Evolutionary conservation across 2,329 filamentous ascomycete genomes (phyloP).

Genomic region (Trichophyton equinum): DNA sequence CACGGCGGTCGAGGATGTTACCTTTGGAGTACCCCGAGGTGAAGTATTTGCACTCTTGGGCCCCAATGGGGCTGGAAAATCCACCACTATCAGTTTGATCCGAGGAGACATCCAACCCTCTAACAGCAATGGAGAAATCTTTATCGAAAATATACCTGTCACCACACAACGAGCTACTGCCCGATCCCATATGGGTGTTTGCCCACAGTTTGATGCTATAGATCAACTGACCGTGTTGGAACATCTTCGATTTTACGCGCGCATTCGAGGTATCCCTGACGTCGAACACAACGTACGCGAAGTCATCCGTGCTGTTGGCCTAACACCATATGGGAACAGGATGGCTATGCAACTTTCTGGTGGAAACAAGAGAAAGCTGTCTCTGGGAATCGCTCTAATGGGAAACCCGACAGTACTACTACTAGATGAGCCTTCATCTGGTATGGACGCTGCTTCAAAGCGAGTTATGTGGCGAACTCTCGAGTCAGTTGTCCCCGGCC

Average conservation of each 20-base stretch:
- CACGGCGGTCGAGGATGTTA: constrained; percentile 75
- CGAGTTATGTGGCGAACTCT: constrained; percentile 88
- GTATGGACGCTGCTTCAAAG: constrained; percentile 83
- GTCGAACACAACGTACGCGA: constrained; percentile 65
- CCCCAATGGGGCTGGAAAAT: constrained; percentile 85
- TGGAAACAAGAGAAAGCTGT: constrained; percentile 88
- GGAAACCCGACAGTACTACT: constrained; percentile 79
- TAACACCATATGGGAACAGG: constrained; percentile 55
- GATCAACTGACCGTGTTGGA: constrained; percentile 84
- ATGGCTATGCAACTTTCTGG: constrained; percentile 73
- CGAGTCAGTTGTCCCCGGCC: constrained; percentile 56
- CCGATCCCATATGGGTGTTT: constrained; percentile 72
- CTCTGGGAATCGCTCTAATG: constrained; percentile 79
- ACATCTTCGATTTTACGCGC: constrained; percentile 78
- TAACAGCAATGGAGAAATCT: constrained; percentile 59
- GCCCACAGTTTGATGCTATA: constrained; percentile 77
- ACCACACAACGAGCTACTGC: constrained; percentile 59
- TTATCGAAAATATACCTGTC: constrained; percentile 67
- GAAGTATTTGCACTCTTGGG: constrained; percentile 84
- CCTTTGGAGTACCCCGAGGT: constrained; percentile 65
- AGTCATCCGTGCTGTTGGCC: constrained; percentile 68
- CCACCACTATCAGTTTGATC: constrained; percentile 77
- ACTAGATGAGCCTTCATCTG: constrained; percentile 77
- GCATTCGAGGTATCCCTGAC: constrained; percentile 63
- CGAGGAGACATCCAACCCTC: constrained; percentile 74